These are phyloP conservation scores for Gentiana straminea DNA, from an alignment of 257 asterid species.

Conservation along the genomic window DNA sequence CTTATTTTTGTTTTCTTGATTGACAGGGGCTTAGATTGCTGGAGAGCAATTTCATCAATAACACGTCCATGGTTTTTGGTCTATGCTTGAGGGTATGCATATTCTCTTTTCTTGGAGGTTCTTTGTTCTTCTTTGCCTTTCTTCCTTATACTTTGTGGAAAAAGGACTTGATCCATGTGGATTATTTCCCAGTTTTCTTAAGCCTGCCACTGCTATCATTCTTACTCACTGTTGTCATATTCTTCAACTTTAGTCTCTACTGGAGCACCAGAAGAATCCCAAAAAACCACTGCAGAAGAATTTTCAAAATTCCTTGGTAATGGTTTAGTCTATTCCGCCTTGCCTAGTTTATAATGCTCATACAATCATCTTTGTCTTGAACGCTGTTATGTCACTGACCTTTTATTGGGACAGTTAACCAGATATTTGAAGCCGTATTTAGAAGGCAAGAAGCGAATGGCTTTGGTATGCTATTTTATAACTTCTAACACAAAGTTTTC, in stretches of 20 bases:
- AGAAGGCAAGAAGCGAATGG: constrained; percentile 98
- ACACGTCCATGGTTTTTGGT: no score
- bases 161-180: no score
- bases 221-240: background rate
- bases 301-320: constrained; percentile 83
- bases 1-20: no score
- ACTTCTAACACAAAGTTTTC: background rate
- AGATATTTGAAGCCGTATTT: constrained; percentile 77
- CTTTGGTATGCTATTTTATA: constrained; percentile 47
- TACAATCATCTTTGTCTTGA: no score
- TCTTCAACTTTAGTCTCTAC: constrained; percentile 47
- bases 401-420: constrained; percentile 50
- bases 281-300: constrained; percentile 78
- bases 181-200: background rate
- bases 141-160: no score
- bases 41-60: no score
- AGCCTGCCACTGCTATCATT: constrained; percentile 2
- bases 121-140: no score
- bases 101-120: no score
- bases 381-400: no score
- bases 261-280: constrained; percentile 94
- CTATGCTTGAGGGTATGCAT: no score
- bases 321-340: constrained; percentile 2
- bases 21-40: no score
- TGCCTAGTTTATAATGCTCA: no score